phyloP scores from a whole-genome alignment of 306 rosid genomes.

The Dicorynia guianensis region DNA sequence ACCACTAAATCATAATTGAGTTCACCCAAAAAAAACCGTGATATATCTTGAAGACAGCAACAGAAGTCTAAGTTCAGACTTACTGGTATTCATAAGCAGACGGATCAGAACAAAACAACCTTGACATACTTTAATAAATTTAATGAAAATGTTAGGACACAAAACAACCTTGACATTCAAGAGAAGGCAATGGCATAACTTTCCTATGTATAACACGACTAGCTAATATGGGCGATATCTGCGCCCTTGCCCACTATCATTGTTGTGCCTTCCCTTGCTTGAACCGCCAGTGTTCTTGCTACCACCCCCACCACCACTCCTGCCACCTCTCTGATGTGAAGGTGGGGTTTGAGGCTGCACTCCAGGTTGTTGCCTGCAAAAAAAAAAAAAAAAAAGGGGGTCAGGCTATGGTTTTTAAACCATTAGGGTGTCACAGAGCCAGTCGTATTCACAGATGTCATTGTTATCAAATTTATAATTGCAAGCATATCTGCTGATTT shows the following conservation, averaged over 20 bases:
- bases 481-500: conserved; percentile 22
- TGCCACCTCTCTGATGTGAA: conserved; percentile 67
- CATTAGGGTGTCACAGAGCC: conserved; percentile 23
- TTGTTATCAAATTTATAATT: neutral
- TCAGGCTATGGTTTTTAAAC: conserved; percentile 31
- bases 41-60: too few species aligned
- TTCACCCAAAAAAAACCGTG: too few species aligned
- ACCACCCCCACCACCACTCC: conserved; percentile 59
- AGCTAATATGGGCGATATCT: conserved; percentile 86
- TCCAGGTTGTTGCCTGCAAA: conserved; percentile 89
- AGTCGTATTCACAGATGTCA: neutral
- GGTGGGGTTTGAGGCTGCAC: conserved; percentile 62
- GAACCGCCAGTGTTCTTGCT: conserved; percentile 61
- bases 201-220: conserved; percentile 22
- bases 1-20: too few species aligned
- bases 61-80: too few species aligned
- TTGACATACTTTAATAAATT: conserved; percentile 28
- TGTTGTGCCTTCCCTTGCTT: conserved; percentile 69
- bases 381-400: conserved; percentile 32
- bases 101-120: too few species aligned
- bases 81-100: too few species aligned
- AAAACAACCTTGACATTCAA: conserved; percentile 12
- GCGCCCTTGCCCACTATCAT: conserved; percentile 73
- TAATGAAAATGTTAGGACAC: conserved; percentile 11
- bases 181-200: conserved; percentile 5